Conservation (phyloP, 208 protist genomes). For the Leishmania martiniquensis region DNA sequence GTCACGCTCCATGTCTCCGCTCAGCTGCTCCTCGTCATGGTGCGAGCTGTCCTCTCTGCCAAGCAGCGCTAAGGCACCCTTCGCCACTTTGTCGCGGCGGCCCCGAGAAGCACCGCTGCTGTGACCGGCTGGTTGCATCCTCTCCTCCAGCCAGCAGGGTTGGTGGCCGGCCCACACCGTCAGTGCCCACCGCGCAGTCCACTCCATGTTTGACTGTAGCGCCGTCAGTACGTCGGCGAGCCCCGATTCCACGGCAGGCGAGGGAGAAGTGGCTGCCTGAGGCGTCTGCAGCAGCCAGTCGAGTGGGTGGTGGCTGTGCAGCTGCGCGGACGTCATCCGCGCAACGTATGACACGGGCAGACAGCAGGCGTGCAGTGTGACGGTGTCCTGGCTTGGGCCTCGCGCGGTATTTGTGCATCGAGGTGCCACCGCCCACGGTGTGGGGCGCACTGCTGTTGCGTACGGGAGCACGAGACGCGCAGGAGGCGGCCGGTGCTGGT, state of each 20-base stretch:
- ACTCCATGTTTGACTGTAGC: conserved; percentile 12
- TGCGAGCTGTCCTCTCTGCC: not conserved
- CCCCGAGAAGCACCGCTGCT: not conserved
- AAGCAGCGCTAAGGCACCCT: not conserved
- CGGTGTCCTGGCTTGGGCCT: not conserved
- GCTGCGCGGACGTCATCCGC: not conserved
- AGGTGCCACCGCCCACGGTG: not conserved
- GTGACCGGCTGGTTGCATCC: not conserved
- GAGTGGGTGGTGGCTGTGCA: conserved; percentile 13
- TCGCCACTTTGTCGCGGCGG: not conserved
- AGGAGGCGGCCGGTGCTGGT: conserved; percentile 6
- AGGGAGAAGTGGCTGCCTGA: not conserved
- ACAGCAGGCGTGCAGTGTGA: conserved; percentile 27
- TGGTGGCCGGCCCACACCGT: conserved; percentile 21
- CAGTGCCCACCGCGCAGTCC: conserved; percentile 18
- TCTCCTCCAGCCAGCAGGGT: conserved; percentile 24
- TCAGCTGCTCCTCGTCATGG: not conserved
- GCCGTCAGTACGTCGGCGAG: conserved; percentile 19
- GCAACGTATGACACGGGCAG: conserved; percentile 14
- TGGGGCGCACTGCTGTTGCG: not conserved
- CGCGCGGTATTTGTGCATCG: not conserved
- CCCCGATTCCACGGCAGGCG: not conserved
- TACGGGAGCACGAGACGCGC: conserved; percentile 17
- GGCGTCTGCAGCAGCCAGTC: conserved; percentile 22
- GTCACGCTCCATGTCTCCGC: not conserved